These are phyloP conservation scores for Themeda triandra DNA, from an alignment of 176 grass and related monocot species.

Conservation along the genomic window DNA sequence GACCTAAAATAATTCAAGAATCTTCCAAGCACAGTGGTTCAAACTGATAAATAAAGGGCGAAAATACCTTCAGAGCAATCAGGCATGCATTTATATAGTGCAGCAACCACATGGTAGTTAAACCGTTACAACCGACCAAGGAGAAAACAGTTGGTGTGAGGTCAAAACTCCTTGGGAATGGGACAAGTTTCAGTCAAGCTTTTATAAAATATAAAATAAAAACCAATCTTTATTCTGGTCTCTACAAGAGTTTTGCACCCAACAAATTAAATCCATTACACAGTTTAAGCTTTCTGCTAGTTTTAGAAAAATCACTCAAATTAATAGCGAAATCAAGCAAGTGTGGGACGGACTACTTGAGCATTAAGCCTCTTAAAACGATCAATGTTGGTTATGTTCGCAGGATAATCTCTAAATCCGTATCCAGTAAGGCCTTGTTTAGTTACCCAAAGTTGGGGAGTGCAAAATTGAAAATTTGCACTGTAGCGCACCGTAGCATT, in stretches of 20 bases:
- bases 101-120: conserved; percentile 75
- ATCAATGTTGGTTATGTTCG: not conserved
- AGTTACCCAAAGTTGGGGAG: too few relatives aligned
- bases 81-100: conserved; percentile 9
- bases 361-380: not conserved
- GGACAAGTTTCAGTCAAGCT: conserved; percentile 43
- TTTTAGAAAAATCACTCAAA: not conserved
- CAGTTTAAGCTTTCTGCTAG: too few relatives aligned
- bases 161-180: conserved; percentile 48
- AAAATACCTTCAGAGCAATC: conserved; percentile 13
- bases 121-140: conserved; percentile 85
- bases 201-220: not conserved
- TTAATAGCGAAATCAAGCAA: not conserved
- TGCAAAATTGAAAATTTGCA: too few relatives aligned
- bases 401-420: too few relatives aligned
- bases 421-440: too few relatives aligned
- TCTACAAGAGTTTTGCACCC: too few relatives aligned
- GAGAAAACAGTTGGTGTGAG: conserved; percentile 41
- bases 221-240: not conserved
- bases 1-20: conserved; percentile 35
- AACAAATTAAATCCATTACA: too few relatives aligned
- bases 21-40: conserved; percentile 20
- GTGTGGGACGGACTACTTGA: too few relatives aligned
- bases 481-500: too few relatives aligned
- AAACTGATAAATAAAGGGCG: conserved; percentile 30